phyloP scores from a whole-genome alignment of 805 yeast genomes.

The Groenewaldozyma tartarivorans region DNA sequence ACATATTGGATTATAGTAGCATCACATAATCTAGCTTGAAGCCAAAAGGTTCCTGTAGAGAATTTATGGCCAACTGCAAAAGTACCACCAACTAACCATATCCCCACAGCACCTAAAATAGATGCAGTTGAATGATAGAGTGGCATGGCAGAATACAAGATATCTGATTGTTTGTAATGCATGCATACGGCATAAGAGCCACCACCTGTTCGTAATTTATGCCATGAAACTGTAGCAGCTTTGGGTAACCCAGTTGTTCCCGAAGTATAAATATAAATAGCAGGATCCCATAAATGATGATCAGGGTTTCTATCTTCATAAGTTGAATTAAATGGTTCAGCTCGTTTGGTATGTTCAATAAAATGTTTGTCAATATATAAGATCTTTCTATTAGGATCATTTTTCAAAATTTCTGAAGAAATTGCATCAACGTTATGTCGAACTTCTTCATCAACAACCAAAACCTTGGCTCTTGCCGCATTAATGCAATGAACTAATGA shows the following conservation, averaged over 20 bases:
- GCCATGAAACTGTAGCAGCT: constrained; percentile 89
- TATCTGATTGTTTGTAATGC: constrained; percentile 44
- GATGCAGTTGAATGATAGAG: constrained; percentile 93
- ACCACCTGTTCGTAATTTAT: constrained; percentile 67
- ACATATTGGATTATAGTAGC: constrained; percentile 88
- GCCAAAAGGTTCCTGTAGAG: constrained; percentile 81
- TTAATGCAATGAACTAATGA: constrained; percentile 75
- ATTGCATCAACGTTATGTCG: constrained; percentile 43
- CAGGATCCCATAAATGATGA: constrained; percentile 51
- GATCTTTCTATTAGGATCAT: background rate
- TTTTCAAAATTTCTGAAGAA: background rate
- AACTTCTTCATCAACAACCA: constrained; percentile 70
- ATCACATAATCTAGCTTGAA: constrained; percentile 59
- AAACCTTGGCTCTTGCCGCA: constrained; percentile 51
- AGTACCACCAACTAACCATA: constrained; percentile 51
- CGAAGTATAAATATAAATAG: constrained; percentile 74
- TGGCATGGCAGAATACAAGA: constrained; percentile 88
- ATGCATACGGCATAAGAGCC: constrained; percentile 60
- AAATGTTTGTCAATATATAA: constrained; percentile 36
- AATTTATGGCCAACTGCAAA: constrained; percentile 73
- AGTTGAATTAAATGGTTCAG: constrained; percentile 36
- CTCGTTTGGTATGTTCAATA: constrained; percentile 31
- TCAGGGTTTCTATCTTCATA: constrained; percentile 48
- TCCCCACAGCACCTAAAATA: constrained; percentile 70
- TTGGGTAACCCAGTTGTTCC: constrained; percentile 95